Evolutionary conservation across 2,329 filamentous ascomycete species (phyloP).

Genomic region (Samsoniella hepiali): DNA sequence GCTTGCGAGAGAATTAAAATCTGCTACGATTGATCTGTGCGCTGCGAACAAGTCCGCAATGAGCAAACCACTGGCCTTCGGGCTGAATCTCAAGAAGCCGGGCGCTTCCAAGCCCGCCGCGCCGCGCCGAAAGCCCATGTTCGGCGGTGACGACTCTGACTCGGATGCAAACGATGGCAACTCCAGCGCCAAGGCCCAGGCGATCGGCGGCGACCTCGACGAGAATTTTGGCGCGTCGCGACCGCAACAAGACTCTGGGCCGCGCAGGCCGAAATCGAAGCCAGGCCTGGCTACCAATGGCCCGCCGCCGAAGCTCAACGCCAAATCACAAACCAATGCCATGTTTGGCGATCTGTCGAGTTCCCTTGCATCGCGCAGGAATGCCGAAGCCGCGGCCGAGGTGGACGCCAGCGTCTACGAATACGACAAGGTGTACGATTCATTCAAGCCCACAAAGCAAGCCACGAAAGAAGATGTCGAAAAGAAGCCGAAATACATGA

Average conservation of each 20-base stretch:
- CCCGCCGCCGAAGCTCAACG: slow-evolving; percentile 43
- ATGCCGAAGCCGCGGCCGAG: slow-evolving; percentile 62
- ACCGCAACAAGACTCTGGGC: slow-evolving; percentile 22
- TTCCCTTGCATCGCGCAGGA: slow-evolving; percentile 58
- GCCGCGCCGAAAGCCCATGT: slow-evolving; percentile 52
- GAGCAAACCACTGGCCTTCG: slow-evolving; percentile 51
- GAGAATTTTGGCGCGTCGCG: slow-evolving; percentile 30
- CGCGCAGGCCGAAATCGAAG: slow-evolving; percentile 33
- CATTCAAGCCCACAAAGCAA: slow-evolving; percentile 64
- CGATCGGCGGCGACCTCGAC: slow-evolving; percentile 63
- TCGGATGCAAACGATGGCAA: slow-evolving; percentile 42
- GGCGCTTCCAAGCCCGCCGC: slow-evolving; percentile 47
- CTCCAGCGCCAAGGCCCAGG: slow-evolving; percentile 43
- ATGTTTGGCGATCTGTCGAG: slow-evolving; percentile 66
- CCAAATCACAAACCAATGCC: slow-evolving; percentile 39
- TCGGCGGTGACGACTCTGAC: slow-evolving; percentile 54
- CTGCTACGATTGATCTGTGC: neutral
- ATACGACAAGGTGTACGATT: slow-evolving; percentile 80
- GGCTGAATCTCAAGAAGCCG: slow-evolving; percentile 61
- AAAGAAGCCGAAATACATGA: slow-evolving; percentile 75
- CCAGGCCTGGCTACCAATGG: slow-evolving; percentile 32
- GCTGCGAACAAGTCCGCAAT: slow-evolving; percentile 27
- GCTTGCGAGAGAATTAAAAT: neutral
- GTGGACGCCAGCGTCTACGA: slow-evolving; percentile 77
- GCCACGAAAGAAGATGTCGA: slow-evolving; percentile 52